These are phyloP conservation scores for Acidiella bohemica DNA, from an alignment of 495 filamentous ascomycete genomes.

Conservation along the genomic window DNA sequence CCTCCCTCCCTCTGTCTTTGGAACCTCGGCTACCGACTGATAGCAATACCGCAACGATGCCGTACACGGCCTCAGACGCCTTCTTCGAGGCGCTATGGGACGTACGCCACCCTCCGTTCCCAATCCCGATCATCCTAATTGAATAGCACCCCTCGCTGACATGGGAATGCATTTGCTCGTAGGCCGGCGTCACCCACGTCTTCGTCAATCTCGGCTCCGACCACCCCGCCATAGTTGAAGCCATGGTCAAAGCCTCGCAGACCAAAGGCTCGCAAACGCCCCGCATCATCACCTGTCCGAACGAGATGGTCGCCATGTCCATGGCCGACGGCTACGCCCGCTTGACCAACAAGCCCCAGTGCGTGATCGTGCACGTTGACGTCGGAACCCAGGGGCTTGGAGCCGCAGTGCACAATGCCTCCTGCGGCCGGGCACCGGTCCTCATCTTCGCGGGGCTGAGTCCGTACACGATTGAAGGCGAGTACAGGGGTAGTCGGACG, in stretches of 20 bases:
- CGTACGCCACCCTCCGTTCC: conserved; percentile 18
- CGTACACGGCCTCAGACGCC: conserved; percentile 65
- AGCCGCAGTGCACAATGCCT: conserved; percentile 86
- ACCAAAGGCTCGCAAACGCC: conserved; percentile 58
- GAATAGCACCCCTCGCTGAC: background rate
- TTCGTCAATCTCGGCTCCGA: conserved; percentile 96
- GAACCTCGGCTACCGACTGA: no score
- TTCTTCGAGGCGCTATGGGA: conserved; percentile 95
- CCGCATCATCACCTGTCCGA: conserved; percentile 65
- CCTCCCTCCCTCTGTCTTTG: no score
- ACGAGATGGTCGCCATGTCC: conserved; percentile 89
- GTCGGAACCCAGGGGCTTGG: conserved; percentile 88
- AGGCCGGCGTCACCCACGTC: conserved; percentile 78
- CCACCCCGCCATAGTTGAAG: conserved; percentile 84
- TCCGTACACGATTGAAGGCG: conserved; percentile 82
- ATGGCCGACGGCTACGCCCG: conserved; percentile 95
- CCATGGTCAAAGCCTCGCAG: conserved; percentile 80
- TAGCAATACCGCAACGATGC: background rate
- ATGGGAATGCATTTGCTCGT: background rate
- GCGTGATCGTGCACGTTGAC: conserved; percentile 91
- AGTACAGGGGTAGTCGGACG: conserved; percentile 73
- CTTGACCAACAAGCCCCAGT: conserved; percentile 70
- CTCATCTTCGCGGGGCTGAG: conserved; percentile 84
- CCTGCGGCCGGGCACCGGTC: conserved; percentile 71
- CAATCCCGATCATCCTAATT: background rate